Percentiles rank a stretch among this genome's conserved stretches.
Evolutionary conservation across 2,329 filamentous ascomycete species (phyloP).

Genomic region (Trichoderma brevicompactum): DNA sequence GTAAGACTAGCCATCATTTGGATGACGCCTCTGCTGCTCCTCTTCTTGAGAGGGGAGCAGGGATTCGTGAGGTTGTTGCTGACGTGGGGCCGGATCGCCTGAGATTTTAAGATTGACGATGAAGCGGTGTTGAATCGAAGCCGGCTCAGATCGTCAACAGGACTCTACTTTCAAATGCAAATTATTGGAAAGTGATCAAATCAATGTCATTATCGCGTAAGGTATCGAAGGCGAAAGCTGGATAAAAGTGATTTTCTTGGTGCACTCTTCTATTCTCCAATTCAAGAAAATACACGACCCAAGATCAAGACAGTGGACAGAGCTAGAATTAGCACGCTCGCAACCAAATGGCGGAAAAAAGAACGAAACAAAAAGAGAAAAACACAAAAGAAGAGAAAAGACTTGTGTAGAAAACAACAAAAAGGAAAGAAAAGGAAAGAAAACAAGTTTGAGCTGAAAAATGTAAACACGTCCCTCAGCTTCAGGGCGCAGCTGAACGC

Average conservation of each 20-base stretch:
- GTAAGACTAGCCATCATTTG: neutral
- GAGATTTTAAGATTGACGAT: neutral
- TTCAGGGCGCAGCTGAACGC: constrained; percentile 26
- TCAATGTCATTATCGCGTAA: neutral
- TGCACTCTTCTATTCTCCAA: neutral
- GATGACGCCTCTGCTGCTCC: neutral
- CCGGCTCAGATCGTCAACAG: neutral
- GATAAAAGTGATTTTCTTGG: neutral
- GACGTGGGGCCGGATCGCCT: constrained; percentile 10
- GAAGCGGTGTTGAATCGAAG: neutral
- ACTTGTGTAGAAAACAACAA: too few species aligned
- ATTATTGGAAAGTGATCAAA: neutral
- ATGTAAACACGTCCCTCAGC: constrained; percentile 13
- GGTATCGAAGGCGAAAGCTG: neutral
- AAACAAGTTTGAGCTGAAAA: neutral
- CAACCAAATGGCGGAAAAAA: neutral
- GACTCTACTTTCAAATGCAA: neutral
- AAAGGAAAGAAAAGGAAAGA: neutral
- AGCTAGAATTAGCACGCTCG: neutral
- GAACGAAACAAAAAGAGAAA: neutral
- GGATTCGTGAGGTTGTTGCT: neutral
- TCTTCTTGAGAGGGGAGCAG: neutral
- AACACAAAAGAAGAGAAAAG: neutral
- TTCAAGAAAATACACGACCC: neutral
- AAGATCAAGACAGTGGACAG: neutral